Conservation (phyloP, 1,284 basidiomycete genomes). For the Malassezia yamatoensis region DNA sequence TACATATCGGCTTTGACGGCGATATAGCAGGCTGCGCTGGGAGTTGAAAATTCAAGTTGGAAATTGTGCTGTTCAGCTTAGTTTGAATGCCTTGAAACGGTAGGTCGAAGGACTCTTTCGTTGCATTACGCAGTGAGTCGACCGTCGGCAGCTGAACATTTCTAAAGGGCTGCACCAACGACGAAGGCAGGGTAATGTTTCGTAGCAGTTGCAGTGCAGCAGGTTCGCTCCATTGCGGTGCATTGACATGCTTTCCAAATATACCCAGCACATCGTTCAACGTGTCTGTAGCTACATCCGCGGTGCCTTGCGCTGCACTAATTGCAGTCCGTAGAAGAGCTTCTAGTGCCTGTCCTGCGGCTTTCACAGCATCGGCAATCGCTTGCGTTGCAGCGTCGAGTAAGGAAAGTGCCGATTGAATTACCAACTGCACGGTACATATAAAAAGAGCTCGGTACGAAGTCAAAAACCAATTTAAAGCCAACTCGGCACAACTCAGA, state of each 20-base stretch:
- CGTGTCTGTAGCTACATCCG: conserved; percentile 2
- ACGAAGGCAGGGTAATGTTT: conserved; percentile 13
- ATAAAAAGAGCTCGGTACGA: conserved; percentile 9
- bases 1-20: neutral
- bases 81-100: neutral
- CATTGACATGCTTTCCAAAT: conserved; percentile 1
- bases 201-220: conserved; percentile 2
- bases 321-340: neutral
- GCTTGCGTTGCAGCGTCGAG: conserved; percentile 11
- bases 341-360: conserved; percentile 6
- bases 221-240: conserved; percentile 6
- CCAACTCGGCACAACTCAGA: neutral
- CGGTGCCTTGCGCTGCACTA: conserved; percentile 2
- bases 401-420: conserved; percentile 6
- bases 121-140: conserved; percentile 2
- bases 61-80: neutral
- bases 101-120: neutral
- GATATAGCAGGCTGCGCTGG: neutral
- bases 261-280: conserved; percentile 8
- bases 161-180: conserved; percentile 7
- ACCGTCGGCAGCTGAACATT: conserved; percentile 8
- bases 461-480: neutral
- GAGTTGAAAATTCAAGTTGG: neutral
- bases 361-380: conserved; percentile 2
- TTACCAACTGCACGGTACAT: conserved; percentile 11